Evolutionary conservation across 805 yeast genomes (phyloP).

Genomic region (Candida andamanensis): DNA sequence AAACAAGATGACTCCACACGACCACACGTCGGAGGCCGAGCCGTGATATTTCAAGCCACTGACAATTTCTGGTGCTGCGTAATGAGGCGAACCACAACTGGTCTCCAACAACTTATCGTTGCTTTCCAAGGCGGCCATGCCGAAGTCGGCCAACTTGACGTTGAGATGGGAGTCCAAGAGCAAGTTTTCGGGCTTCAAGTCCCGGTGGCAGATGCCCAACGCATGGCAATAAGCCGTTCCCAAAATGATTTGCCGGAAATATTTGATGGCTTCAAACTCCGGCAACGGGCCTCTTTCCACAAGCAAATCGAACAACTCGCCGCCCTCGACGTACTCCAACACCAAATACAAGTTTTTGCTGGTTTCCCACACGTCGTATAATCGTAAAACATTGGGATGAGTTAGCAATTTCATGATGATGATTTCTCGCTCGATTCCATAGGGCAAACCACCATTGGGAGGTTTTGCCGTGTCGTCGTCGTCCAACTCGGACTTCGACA

Average conservation of each 20-base stretch:
- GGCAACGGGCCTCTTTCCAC: conserved; percentile 67
- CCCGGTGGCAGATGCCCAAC: conserved; percentile 75
- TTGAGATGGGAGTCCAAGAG: conserved; percentile 60
- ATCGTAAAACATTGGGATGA: conserved; percentile 88
- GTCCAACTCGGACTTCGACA: conserved; percentile 56
- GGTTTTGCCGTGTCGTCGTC: conserved; percentile 28
- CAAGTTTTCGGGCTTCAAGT: conserved; percentile 76
- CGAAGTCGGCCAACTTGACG: conserved; percentile 80
- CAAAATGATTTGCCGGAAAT: conserved; percentile 69
- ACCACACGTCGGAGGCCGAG: conserved; percentile 83
- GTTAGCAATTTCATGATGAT: conserved; percentile 94
- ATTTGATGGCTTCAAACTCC: conserved; percentile 69
- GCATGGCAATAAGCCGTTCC: conserved; percentile 82
- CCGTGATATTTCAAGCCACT: conserved; percentile 77
- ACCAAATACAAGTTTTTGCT: conserved; percentile 80
- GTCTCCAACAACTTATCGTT: conserved; percentile 69
- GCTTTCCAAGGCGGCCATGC: conserved; percentile 83
- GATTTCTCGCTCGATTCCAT: conserved; percentile 95
- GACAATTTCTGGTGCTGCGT: conserved; percentile 85
- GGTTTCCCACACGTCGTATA: conserved; percentile 98
- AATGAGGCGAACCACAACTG: conserved; percentile 84
- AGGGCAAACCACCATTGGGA: conserved; percentile 56
- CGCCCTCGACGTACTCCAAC: conserved; percentile 83
- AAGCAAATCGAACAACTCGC: conserved; percentile 72
- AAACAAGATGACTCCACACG: conserved; percentile 78